Conservation (phyloP, 169 alveolate genomes). For the Blepharisma undulans region DNA sequence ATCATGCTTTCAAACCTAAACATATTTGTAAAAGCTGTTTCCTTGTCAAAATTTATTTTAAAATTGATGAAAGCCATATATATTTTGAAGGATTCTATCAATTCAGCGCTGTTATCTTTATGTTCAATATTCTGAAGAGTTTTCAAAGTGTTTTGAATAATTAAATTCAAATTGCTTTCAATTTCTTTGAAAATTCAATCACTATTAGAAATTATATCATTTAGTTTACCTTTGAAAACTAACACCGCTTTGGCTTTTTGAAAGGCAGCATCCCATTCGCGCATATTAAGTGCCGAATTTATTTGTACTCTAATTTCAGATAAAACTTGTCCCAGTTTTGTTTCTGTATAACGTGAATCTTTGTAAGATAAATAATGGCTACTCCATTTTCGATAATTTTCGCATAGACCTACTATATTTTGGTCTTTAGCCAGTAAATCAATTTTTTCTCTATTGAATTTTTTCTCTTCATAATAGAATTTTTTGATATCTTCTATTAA, state of each 20-base stretch:
- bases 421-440: background rate
- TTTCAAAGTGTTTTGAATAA: background rate
- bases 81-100: background rate
- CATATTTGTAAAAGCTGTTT: background rate
- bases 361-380: too few relatives aligned
- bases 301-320: background rate
- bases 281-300: too few relatives aligned
- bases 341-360: too few relatives aligned
- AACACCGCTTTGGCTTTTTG: background rate
- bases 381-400: too few relatives aligned
- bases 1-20: too few relatives aligned
- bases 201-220: background rate
- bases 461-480: background rate
- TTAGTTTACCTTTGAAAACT: background rate
- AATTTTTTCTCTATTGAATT: background rate
- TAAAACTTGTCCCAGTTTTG: too few relatives aligned
- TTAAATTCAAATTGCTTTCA: too few relatives aligned
- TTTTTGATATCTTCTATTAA: background rate
- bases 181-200: background rate
- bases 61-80: too few relatives aligned
- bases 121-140: background rate
- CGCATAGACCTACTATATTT: too few relatives aligned
- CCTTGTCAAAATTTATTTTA: background rate
- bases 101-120: background rate
- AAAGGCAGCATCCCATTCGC: background rate